Conservation (phyloP, 805 yeast genomes). For the Barnettozyma pratensis region DNA sequence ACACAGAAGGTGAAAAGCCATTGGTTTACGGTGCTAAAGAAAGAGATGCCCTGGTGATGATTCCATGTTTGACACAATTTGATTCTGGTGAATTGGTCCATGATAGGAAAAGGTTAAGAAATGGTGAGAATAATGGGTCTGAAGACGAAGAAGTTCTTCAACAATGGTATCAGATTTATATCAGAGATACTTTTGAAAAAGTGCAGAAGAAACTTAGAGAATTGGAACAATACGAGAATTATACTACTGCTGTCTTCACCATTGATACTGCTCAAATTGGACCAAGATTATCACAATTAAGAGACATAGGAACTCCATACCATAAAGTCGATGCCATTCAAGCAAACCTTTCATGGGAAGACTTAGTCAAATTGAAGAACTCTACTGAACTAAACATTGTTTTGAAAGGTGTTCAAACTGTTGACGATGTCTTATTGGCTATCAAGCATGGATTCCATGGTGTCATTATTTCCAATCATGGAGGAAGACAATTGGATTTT, state of each 20-base stretch:
- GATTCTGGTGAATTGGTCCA: slow-evolving; percentile 37
- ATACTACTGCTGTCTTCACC: slow-evolving; percentile 47
- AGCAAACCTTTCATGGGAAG: slow-evolving; percentile 28
- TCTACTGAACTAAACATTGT: slow-evolving; percentile 41
- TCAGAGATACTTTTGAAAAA: slow-evolving; percentile 31
- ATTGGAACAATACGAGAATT: slow-evolving; percentile 33
- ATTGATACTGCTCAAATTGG: slow-evolving; percentile 54
- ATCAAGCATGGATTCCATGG: slow-evolving; percentile 57
- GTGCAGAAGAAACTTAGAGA: slow-evolving; percentile 28
- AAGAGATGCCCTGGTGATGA: slow-evolving; percentile 43
- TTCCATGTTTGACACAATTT: slow-evolving; percentile 37
- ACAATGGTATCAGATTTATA: slow-evolving; percentile 48
- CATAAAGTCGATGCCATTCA: slow-evolving; percentile 1
- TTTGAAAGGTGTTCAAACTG: slow-evolving; percentile 62
- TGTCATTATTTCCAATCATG: slow-evolving; percentile 66
- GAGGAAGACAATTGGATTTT: slow-evolving; percentile 67
- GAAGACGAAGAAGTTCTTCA: neutral
- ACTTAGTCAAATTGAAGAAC: slow-evolving; percentile 23
- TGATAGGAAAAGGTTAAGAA: slow-evolving; percentile 26
- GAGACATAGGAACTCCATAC: neutral
- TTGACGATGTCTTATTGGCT: slow-evolving; percentile 60
- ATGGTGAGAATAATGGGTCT: slow-evolving; percentile 18
- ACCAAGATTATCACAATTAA: slow-evolving; percentile 36
- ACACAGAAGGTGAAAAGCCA: slow-evolving; percentile 38
- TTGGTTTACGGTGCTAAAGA: slow-evolving; percentile 36